Evolutionary conservation across 1,284 basidiomycete species (phyloP), one percentile per base, ranked within the genome.

Genomic region (Volvariella surrecta): DNA sequence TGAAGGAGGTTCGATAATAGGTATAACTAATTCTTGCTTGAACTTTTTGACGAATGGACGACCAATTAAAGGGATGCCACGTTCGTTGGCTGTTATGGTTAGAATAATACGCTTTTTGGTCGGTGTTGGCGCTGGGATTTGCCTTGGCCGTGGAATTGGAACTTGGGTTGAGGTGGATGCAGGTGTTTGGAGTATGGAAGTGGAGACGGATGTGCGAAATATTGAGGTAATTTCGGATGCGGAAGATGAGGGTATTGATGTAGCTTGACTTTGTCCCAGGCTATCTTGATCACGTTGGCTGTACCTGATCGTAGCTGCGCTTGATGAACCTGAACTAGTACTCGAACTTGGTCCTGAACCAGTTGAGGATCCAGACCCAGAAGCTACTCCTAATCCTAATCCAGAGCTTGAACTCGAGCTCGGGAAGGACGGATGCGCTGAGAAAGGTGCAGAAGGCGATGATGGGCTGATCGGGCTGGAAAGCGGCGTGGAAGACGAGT

Each of bases 51-150:
- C 46, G 45, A 64, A 67, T 15, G 64, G 55, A 3, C 47, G 44
- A 9, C 65, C 65, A 10, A 65, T 43, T 8, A 64, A 37, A 10
- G 59, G 59, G 15, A 66, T 66, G 18, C 65, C 65, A 24, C 58
- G 54, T 50, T 67, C 65, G 20, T 47, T 43, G 13, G 48, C 53
- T 39, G 45, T 32, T 11, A 46, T 11, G 3, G 50, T 38, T 1
- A 55, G 54, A 4, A 50, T 15, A n/a, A 19, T 35, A 4, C 34
- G 6, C 7, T 35, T 35, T 15, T 19, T 35, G 34, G 38, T 52
- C 48, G 11, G 37, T 37, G 1, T 58, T n/a, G 34, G n/a, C n/a
- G 34, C 8, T 9, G 15, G 30, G 9, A 9, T 31, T 15, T 9
- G 9, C 30, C 15, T 31, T 31, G 30, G 30, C 15, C 9, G 30